Evolutionary conservation across 23 red algal genomes (phyloP).

Genomic region (Cyanidioschyzon merolae): DNA sequence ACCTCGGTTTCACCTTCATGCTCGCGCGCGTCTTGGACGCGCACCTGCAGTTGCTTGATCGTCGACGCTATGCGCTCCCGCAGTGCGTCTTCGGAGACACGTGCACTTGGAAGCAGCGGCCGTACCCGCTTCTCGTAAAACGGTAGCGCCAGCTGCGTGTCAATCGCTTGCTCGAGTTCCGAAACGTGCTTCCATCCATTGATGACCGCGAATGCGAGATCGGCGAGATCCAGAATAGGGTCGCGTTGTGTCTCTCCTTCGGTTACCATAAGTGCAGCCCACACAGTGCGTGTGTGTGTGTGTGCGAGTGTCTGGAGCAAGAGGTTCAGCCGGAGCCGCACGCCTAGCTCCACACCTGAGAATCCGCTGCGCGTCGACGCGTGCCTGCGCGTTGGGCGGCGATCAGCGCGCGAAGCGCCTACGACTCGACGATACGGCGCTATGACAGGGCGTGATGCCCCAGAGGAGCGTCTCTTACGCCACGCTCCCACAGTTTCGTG

Average conservation of each 20-base stretch:
- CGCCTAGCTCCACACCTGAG: too few relatives aligned
- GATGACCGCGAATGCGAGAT: background rate
- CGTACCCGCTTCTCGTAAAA: background rate
- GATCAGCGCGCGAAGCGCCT: too few relatives aligned
- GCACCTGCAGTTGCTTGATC: slow-evolving; percentile 38
- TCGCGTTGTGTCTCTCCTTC: background rate
- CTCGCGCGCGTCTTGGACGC: slow-evolving; percentile 54
- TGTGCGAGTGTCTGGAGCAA: too few relatives aligned
- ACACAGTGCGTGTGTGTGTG: too few relatives aligned
- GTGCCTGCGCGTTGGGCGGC: too few relatives aligned
- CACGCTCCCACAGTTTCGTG: too few relatives aligned
- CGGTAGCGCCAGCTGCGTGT: background rate
- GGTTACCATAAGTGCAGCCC: background rate
- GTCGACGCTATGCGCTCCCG: slow-evolving; percentile 25
- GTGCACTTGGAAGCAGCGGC: background rate
- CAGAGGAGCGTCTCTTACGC: too few relatives aligned
- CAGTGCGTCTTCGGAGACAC: background rate
- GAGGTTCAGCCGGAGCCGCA: too few relatives aligned
- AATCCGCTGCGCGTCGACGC: too few relatives aligned
- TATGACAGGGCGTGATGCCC: too few relatives aligned
- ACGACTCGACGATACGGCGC: too few relatives aligned
- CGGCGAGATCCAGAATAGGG: background rate
- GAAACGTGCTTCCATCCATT: background rate
- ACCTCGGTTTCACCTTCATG: slow-evolving; percentile 91
- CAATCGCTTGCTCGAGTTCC: background rate